Conservation (phyloP, 805 yeast genomes). For the Debaryomyces prosopidis region DNA sequence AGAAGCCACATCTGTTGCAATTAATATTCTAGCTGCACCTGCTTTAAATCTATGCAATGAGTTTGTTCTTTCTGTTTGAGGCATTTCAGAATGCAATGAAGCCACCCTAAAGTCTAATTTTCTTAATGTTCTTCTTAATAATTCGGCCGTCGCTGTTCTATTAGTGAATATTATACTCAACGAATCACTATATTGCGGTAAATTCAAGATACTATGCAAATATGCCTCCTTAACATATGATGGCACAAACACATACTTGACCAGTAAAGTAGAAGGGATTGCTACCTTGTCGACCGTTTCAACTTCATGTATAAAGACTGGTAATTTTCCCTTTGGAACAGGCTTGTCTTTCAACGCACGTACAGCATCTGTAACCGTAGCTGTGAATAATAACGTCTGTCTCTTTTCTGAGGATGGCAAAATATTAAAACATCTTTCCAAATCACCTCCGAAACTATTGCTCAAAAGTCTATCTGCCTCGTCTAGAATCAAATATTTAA, state of each 20-base stretch:
- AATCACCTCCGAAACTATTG: slow-evolving; percentile 77
- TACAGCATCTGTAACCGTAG: slow-evolving; percentile 93
- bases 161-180: slow-evolving; percentile 89
- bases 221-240: slow-evolving; percentile 89
- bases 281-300: slow-evolving; percentile 74
- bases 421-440: slow-evolving; percentile 67
- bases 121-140: slow-evolving; percentile 73
- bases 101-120: slow-evolving; percentile 78
- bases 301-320: slow-evolving; percentile 71
- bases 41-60: slow-evolving; percentile 93
- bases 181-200: slow-evolving; percentile 59
- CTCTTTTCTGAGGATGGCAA: slow-evolving; percentile 72
- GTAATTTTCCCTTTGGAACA: slow-evolving; percentile 52
- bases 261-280: slow-evolving; percentile 69
- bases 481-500: slow-evolving; percentile 82
- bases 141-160: slow-evolving; percentile 87
- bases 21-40: slow-evolving; percentile 86
- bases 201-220: slow-evolving; percentile 64
- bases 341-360: slow-evolving; percentile 70
- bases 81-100: slow-evolving; percentile 92
- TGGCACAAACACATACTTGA: slow-evolving; percentile 75
- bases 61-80: slow-evolving; percentile 86
- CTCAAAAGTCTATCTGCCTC: slow-evolving; percentile 94
- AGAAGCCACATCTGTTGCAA: slow-evolving; percentile 96
- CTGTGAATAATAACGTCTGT: slow-evolving; percentile 91